phyloP scores from a whole-genome alignment of 2,329 filamentous ascomycete species.

The Cladosporium cucumerinum region DNA sequence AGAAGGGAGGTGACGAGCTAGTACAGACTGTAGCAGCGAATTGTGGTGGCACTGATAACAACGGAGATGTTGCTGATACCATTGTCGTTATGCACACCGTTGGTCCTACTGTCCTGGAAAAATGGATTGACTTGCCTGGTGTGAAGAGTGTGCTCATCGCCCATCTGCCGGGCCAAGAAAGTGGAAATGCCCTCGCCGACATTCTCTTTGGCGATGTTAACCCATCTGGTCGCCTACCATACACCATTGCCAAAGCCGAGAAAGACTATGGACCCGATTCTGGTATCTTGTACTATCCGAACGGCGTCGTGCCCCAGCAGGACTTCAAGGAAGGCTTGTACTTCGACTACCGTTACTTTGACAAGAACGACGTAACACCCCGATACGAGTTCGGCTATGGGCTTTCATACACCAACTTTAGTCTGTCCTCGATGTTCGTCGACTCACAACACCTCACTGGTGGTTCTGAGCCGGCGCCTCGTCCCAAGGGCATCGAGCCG shows the following conservation, averaged over 20 bases:
- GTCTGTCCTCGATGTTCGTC: constrained; percentile 55
- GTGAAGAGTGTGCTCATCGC: constrained; percentile 78
- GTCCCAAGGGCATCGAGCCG: constrained; percentile 40
- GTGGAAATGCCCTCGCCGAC: constrained; percentile 75
- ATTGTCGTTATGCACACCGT: constrained; percentile 85
- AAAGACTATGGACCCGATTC: constrained; percentile 73
- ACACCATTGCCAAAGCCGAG: constrained; percentile 73
- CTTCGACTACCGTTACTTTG: constrained; percentile 87
- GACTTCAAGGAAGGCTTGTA: constrained; percentile 80
- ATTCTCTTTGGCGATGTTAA: constrained; percentile 76
- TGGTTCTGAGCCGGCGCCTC: constrained; percentile 36
- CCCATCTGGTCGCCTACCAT: constrained; percentile 78
- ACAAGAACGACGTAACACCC: constrained; percentile 69
- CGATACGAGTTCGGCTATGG: constrained; percentile 86
- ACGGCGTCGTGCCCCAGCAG: constrained; percentile 71
- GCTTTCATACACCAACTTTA: constrained; percentile 74
- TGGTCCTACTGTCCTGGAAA: constrained; percentile 75
- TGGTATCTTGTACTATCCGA: constrained; percentile 66
- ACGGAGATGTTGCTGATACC: constrained; percentile 40
- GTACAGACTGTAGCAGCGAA: constrained; percentile 66
- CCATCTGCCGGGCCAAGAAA: constrained; percentile 85
- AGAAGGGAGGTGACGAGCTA: constrained; percentile 74
- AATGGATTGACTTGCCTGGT: constrained; percentile 72
- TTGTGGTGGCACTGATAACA: constrained; percentile 56
- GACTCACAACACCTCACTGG: constrained; percentile 33